Base-by-base conservation (phyloP, 202 grass and related monocot genomes). In the Brachypodium distachyon region DNA sequence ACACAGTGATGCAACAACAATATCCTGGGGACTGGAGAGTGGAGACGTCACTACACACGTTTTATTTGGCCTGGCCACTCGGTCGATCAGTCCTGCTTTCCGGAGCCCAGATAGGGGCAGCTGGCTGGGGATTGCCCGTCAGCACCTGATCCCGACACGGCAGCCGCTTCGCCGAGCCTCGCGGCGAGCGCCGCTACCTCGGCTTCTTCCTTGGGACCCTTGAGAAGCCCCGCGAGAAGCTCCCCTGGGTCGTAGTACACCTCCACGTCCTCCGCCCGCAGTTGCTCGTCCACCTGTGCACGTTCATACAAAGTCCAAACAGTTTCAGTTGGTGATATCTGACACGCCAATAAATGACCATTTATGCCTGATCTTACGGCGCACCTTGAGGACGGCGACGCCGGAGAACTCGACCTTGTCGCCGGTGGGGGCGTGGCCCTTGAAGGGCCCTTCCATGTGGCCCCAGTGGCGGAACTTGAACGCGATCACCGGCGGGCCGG, bases 391-490 rank as follows among this genome's bases (percentile, higher is more conserved):
- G 32, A 94, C 76, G 84, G 86, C 91, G 60, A 90, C 80, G 70
- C 91, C 95, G 37, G 59, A 68, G 77, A 94, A 90, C 85, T 98
- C 80, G 12, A 98, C 87, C 61, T 64, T 86, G 14, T 92, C 85
- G 28, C 91, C 89, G 66, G 91, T 92, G 13, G 95, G 84, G 4
- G 82, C 77, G 63, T 68, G 91, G 23, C 52, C 89, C 81, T 90
- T 98, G 84, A 84, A 98, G 0, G 82, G 81, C 0, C 91, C 94
- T 38, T 94, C 94, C 84, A 81, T 92, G 81, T 90, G 77, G 0
- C 91, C 94, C 94, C 95, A 94, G 86, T 97, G 95, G 39, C 95
- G 74, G 82, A 88, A 97, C 91, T 97, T 97, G 82, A 94, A 92
- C 9, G 80, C 63, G 68, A 94, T 78, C 11, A 69, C 57, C 11